Conservation (phyloP, 1,284 basidiomycete species). For the Apiotrichum domesticum region DNA sequence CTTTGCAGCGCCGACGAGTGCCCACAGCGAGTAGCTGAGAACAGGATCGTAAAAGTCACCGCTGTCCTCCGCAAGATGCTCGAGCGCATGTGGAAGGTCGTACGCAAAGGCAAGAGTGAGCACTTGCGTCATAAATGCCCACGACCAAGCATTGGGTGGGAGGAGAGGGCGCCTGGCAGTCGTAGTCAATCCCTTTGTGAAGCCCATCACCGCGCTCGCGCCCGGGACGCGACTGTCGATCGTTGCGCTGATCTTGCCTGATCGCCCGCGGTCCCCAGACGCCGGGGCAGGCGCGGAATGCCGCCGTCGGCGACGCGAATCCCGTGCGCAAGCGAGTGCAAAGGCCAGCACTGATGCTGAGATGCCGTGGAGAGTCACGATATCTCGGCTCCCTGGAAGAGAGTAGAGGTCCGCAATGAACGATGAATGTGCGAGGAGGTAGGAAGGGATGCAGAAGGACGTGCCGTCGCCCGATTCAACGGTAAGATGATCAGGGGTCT, state of each 20-base stretch:
- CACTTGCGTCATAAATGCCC: neutral
- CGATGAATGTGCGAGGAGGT: neutral
- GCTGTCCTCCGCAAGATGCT: neutral
- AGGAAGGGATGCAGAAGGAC: neutral
- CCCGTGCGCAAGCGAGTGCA: neutral
- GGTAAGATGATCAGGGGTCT: neutral
- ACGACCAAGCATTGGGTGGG: neutral
- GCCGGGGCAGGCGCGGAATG: neutral
- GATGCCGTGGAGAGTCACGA: neutral
- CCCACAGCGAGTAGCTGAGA: neutral
- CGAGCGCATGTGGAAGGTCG: conserved; percentile 1
- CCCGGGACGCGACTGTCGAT: too few species aligned
- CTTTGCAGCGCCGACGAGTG: neutral
- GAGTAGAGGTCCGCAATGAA: neutral
- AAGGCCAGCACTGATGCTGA: neutral
- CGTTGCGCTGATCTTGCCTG: neutral
- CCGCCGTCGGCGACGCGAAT: neutral
- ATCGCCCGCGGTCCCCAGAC: neutral
- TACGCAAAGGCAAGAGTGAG: conserved; percentile 1
- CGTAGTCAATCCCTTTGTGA: neutral
- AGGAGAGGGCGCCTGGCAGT: neutral
- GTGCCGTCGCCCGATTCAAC: neutral
- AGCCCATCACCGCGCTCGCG: neutral
- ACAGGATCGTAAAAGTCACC: conserved; percentile 1
- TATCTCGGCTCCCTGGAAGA: neutral